A percentile compares a stretch with the other conserved stretches of the same genome.
phyloP scores from a whole-genome alignment of 306 rosid genomes.

The Chamaecrista fasciculata region DNA sequence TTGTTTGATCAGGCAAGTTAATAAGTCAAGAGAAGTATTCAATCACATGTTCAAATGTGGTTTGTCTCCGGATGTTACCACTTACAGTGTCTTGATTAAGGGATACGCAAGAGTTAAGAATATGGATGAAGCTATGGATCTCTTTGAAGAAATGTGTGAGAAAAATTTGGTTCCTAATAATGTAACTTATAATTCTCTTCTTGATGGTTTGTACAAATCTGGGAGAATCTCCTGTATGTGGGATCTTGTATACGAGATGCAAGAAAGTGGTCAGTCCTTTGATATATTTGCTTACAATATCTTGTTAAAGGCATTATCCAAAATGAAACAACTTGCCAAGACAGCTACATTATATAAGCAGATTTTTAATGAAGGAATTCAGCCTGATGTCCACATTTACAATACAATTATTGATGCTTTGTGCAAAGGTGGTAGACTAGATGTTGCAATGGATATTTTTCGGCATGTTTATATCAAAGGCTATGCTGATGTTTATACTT shows the following conservation, averaged over 20 bases:
- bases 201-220: background rate
- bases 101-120: background rate
- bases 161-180: background rate
- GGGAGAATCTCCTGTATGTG: background rate
- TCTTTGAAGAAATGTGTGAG: background rate
- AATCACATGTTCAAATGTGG: background rate
- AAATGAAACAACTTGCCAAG: background rate
- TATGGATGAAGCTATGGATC: background rate
- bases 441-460: background rate
- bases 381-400: background rate
- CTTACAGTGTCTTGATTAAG: background rate
- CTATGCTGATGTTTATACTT: background rate
- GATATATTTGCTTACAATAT: background rate
- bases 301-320: background rate
- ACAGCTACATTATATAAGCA: background rate
- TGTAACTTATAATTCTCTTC: background rate
- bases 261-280: background rate
- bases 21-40: background rate
- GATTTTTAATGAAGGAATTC: background rate
- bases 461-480: background rate
- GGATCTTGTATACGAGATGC: background rate
- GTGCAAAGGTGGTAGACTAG: background rate
- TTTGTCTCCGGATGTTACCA: background rate
- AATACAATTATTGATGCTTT: background rate
- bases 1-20: background rate